Evolutionary conservation across 352 stramenopile genomes (phyloP).

Genomic region (Globisporangium alternatum): DNA sequence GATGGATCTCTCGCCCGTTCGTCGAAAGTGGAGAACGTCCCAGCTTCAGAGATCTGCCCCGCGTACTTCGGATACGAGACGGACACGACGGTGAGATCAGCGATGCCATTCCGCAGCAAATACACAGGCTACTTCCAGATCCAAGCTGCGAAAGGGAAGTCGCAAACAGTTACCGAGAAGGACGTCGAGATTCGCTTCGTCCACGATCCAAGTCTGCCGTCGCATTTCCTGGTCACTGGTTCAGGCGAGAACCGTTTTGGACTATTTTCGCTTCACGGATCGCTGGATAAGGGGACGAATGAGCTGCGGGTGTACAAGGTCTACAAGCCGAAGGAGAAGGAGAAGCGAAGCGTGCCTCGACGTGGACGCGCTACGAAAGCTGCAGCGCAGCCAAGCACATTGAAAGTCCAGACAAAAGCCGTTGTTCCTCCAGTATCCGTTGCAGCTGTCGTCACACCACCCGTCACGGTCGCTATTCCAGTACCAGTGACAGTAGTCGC

Average conservation of each 20-base stretch:
- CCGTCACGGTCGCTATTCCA: slow-evolving; percentile 17
- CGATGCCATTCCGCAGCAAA: slow-evolving; percentile 78
- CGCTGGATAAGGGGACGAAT: slow-evolving; percentile 72
- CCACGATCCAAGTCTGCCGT: slow-evolving; percentile 61
- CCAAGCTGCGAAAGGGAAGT: slow-evolving; percentile 80
- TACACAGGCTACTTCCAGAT: slow-evolving; percentile 88
- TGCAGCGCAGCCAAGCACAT: slow-evolving; percentile 11
- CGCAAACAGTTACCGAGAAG: slow-evolving; percentile 75
- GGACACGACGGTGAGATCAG: slow-evolving; percentile 48
- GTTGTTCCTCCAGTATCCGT: background rate
- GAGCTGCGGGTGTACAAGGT: slow-evolving; percentile 85
- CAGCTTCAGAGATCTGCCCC: slow-evolving; percentile 37
- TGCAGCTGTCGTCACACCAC: slow-evolving; percentile 12
- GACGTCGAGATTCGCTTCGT: slow-evolving; percentile 82
- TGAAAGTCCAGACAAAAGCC: slow-evolving; percentile 16
- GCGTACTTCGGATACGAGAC: slow-evolving; percentile 71
- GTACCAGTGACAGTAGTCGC: slow-evolving; percentile 31
- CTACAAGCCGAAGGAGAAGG: slow-evolving; percentile 81
- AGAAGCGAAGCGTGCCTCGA: slow-evolving; percentile 68
- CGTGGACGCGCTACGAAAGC: slow-evolving; percentile 24
- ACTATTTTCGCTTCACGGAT: slow-evolving; percentile 64
- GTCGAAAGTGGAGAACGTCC: slow-evolving; percentile 38
- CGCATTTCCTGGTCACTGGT: slow-evolving; percentile 66
- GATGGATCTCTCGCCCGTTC: slow-evolving; percentile 52
- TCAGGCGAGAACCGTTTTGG: slow-evolving; percentile 82